A percentile compares a stretch with the other conserved stretches of the same genome.
These are phyloP conservation scores for Penicillium silybi DNA, from an alignment of 495 filamentous ascomycete species.

Conservation along the genomic window DNA sequence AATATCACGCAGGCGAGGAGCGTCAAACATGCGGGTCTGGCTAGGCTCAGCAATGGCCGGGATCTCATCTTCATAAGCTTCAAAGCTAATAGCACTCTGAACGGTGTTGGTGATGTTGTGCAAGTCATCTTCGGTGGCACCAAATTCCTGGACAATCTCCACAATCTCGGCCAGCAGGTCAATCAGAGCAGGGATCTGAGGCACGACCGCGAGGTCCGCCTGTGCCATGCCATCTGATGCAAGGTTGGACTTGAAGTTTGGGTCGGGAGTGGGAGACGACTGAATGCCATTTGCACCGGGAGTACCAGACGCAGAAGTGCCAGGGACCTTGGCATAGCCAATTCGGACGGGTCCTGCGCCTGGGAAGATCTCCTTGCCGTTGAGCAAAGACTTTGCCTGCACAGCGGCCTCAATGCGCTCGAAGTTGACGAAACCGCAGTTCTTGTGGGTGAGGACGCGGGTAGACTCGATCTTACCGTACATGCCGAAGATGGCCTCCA, in stretches of 20 bases:
- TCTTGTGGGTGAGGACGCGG: conserved; percentile 95
- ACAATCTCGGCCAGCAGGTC: conserved; percentile 80
- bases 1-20: conserved; percentile 92
- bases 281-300: conserved; percentile 79
- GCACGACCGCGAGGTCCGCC: conserved; percentile 45
- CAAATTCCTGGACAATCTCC: conserved; percentile 84
- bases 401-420: conserved; percentile 86
- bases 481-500: conserved; percentile 86
- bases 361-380: conserved; percentile 97
- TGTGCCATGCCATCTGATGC: conserved; percentile 32
- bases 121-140: conserved; percentile 76
- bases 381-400: conserved; percentile 77
- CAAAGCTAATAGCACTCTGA: conserved; percentile 68
- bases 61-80: conserved; percentile 74
- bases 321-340: conserved; percentile 95
- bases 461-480: conserved; percentile 91
- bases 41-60: conserved; percentile 84
- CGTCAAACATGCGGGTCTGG: conserved; percentile 89
- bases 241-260: conserved; percentile 39
- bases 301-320: conserved; percentile 69
- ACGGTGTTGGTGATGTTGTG: conserved; percentile 69
- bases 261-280: conserved; percentile 94
- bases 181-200: conserved; percentile 64
- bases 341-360: conserved; percentile 93
- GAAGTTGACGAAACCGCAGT: conserved; percentile 98